A percentile compares a stretch with the other conserved stretches of the same genome.
These are phyloP conservation scores for Pichia sp. DNA, from an alignment of 1,139 yeast species.

Conservation along the genomic window DNA sequence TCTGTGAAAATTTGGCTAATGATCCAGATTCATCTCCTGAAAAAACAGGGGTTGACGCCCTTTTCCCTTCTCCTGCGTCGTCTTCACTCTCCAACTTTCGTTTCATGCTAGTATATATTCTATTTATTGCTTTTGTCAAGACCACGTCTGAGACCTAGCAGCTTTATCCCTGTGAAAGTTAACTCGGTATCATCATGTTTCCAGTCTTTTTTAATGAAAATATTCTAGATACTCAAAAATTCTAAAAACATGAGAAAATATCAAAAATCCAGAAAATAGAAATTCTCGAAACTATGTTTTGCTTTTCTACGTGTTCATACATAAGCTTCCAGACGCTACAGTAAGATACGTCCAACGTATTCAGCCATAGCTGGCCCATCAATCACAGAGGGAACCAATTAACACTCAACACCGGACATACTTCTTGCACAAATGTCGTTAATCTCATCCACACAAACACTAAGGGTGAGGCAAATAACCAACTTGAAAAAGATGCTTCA, in stretches of 20 bases:
- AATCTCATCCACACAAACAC: constrained; percentile 16
- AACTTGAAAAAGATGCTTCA: constrained; percentile 66
- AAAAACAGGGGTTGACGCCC: background rate
- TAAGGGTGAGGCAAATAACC: constrained; percentile 29
- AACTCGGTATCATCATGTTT: background rate
- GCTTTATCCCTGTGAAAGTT: background rate
- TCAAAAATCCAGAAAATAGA: background rate
- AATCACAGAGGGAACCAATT: background rate
- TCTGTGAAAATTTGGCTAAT: constrained; percentile 17
- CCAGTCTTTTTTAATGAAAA: no score
- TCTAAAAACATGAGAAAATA: background rate
- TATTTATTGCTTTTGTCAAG: background rate
- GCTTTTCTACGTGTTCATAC: background rate
- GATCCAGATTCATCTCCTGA: background rate
- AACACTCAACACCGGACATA: background rate
- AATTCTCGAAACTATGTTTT: background rate
- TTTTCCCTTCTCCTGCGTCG: background rate
- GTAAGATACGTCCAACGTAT: no score
- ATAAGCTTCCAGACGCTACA: background rate
- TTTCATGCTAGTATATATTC: background rate
- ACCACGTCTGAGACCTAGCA: background rate
- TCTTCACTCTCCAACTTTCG: background rate
- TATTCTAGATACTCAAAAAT: background rate
- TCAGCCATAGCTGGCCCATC: no score
- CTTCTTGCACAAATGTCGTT: constrained; percentile 18